phyloP scores from a whole-genome alignment of 352 stramenopile genomes.

The Phytopythium litorale region DNA sequence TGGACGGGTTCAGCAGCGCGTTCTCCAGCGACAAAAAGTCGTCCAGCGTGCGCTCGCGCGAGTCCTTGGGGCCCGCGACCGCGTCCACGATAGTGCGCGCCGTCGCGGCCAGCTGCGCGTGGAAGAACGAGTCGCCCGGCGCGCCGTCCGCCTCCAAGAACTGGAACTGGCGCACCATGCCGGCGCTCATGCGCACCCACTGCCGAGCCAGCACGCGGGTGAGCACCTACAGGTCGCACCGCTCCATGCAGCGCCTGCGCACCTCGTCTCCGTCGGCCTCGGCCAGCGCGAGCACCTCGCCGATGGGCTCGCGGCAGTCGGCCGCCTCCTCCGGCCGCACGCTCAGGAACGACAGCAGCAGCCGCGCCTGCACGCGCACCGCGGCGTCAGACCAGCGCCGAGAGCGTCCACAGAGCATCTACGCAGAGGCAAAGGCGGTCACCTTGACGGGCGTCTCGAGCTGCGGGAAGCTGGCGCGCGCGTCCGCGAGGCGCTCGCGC shows the following conservation, averaged over 20 bases:
- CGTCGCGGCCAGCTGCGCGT: slow-evolving; percentile 45
- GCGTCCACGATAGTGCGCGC: slow-evolving; percentile 37
- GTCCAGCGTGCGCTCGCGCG: slow-evolving; percentile 25
- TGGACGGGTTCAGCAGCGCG: slow-evolving; percentile 52
- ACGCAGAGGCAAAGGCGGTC: not conserved
- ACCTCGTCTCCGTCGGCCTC: slow-evolving; percentile 66
- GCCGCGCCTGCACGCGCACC: slow-evolving; percentile 28
- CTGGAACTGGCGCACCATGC: slow-evolving; percentile 70
- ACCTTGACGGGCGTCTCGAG: slow-evolving; percentile 72
- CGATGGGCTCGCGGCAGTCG: slow-evolving; percentile 39
- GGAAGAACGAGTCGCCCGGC: slow-evolving; percentile 57
- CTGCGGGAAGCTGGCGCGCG: slow-evolving; percentile 48
- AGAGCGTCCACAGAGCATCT: not conserved
- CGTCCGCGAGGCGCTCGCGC: slow-evolving; percentile 51
- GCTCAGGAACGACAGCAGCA: slow-evolving; percentile 66
- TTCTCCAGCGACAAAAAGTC: slow-evolving; percentile 71
- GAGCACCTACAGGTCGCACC: not conserved
- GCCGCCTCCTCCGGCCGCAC: slow-evolving; percentile 49
- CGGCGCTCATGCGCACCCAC: slow-evolving; percentile 62
- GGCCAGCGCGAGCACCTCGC: slow-evolving; percentile 46
- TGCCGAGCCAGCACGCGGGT: slow-evolving; percentile 3
- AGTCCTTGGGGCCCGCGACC: slow-evolving; percentile 15
- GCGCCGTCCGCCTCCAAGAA: slow-evolving; percentile 35
- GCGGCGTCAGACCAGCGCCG: not conserved
- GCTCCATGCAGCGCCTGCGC: not conserved